Evolutionary conservation across 768 basidiomycete genomes (phyloP), one percentile per base, ranked within the genome.

Genomic region (Phanerochaete carnosa): DNA sequence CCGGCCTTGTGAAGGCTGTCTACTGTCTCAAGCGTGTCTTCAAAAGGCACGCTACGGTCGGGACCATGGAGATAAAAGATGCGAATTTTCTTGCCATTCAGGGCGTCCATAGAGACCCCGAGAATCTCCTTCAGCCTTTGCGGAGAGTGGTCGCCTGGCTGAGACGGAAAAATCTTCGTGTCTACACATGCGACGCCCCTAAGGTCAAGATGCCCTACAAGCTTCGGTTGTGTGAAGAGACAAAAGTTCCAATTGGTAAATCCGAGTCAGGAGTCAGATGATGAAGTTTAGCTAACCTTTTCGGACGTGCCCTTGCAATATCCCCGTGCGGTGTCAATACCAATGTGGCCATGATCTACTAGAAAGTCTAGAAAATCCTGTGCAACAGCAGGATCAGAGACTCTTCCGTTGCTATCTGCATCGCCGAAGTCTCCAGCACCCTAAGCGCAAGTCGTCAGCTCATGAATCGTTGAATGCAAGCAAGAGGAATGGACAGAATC

Each of bases 1-100:
- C 86, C 86, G 60, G 85, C 79, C 45, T 80, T 77, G 66, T 86
- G 76, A 12, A 87, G 72, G 47, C 80, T 79, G 47, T 87, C 76
- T 2, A 86, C 74, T 16, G 78, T 81, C 25, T 57, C 55, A 9
- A 83, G 64, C 0, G 86, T 88, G 11, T 82, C 76, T 64, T 83
- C 82, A 57, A 81, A 86, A 0, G 84, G 81, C 3, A 86, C 13
- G 26, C 52, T 53, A 30, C 32, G n/a, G 30, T 25, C 39, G 8
- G 39, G 39, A 19, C 77, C 81, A 60, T 88, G 86, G 32, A 88
- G 73, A 62, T 87, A 87, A 70, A 83, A 77, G 16, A 80, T 78
- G 4, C 80, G 75, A n/a, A 74, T 76, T 57, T 76, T 86, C 70
- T 79, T 70, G 7, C 76, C 73, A 30, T 78, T 75, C n/a, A 87